Conservation (phyloP, 257 asterid species). For the Cynanchum wilfordii region DNA sequence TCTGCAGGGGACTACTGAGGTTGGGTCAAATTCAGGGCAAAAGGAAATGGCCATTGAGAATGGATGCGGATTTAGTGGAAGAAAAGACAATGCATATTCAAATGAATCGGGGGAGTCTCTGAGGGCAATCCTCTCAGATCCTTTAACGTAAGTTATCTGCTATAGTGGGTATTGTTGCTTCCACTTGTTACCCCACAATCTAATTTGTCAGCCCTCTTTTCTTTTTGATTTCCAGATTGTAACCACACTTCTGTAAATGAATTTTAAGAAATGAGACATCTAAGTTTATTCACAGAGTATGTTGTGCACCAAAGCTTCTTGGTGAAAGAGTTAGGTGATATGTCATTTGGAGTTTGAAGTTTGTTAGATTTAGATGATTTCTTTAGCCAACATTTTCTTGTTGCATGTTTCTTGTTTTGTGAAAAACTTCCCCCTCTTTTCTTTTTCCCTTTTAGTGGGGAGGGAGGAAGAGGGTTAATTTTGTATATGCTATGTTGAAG, state of each 20-base stretch:
- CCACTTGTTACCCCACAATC: neutral
- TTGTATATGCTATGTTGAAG: neutral
- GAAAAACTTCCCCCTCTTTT: neutral
- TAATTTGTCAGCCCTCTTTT: neutral
- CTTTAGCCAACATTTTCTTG: neutral
- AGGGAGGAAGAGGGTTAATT: neutral
- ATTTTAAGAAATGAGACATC: neutral
- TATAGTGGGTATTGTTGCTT: neutral
- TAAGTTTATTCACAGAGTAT: neutral
- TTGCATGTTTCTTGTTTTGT: neutral
- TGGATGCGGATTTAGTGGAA: conserved; percentile 73
- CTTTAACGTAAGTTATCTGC: conserved; percentile 60
- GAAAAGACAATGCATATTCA: conserved; percentile 47
- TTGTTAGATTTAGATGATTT: neutral
- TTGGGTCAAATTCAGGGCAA: conserved; percentile 51
- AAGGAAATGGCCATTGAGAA: conserved; percentile 47
- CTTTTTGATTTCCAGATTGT: neutral
- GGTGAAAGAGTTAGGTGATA: neutral
- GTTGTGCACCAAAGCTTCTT: neutral
- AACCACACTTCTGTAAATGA: neutral
- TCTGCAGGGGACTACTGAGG: conserved; percentile 49
- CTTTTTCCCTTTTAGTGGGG: neutral
- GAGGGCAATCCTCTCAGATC: conserved; percentile 77
- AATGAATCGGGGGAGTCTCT: conserved; percentile 68
- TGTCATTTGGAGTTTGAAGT: neutral